These are phyloP conservation scores for Bruguiera hainesii DNA, from an alignment of 441 rosid genomes.

Conservation along the genomic window DNA sequence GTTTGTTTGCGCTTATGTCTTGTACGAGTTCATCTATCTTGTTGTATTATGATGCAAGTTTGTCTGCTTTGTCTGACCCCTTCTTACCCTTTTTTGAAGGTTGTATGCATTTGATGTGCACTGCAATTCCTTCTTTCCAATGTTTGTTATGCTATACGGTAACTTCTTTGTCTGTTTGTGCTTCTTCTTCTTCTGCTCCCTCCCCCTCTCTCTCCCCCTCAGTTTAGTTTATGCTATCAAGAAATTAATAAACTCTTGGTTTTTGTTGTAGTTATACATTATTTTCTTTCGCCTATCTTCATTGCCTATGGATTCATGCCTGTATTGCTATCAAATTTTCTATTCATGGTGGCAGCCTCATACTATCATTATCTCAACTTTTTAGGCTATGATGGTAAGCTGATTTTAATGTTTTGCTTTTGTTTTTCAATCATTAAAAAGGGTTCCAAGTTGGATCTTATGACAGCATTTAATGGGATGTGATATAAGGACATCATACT, in stretches of 20 bases:
- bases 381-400: conserved; percentile 91
- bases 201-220: not conserved
- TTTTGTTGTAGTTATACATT: conserved; percentile 73
- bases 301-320: conserved; percentile 87
- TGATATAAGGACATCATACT: too few relatives aligned
- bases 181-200: not conserved
- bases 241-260: conserved; percentile 11
- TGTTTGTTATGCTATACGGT: conserved; percentile 92
- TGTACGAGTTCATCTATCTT: not conserved
- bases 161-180: conserved; percentile 27
- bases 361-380: conserved; percentile 98
- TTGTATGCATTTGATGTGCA: conserved; percentile 96
- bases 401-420: conserved; percentile 5
- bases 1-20: conserved; percentile 15
- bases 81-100: conserved; percentile 43
- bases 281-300: conserved; percentile 81
- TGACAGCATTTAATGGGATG: too few relatives aligned
- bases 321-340: conserved; percentile 73
- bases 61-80: conserved; percentile 9
- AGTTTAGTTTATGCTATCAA: not conserved
- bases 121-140: conserved; percentile 99
- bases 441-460: too few relatives aligned
- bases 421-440: not conserved
- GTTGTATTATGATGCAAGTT: not conserved
- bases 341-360: conserved; percentile 87